A percentile compares a stretch with the other conserved stretches of the same genome.
These are phyloP conservation scores for Populus hybrid DNA, from an alignment of 441 rosid species.

Conservation along the genomic window DNA sequence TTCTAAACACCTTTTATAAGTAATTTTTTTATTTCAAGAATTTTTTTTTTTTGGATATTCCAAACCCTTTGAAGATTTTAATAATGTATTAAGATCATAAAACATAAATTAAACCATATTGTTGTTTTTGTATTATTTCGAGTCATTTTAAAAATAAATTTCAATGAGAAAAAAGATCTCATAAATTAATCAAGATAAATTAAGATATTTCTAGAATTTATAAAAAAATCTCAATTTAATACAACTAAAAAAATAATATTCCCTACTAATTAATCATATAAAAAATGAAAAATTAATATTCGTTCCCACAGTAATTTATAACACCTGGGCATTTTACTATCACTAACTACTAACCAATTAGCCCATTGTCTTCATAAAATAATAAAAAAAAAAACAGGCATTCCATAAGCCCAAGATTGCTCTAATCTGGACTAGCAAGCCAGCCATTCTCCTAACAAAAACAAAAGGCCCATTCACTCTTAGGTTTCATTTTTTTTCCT, in stretches of 20 bases:
- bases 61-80: background rate
- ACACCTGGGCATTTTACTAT: background rate
- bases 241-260: background rate
- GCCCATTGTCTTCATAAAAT: background rate
- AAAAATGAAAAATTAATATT: background rate
- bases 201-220: background rate
- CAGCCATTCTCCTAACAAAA: too few relatives aligned
- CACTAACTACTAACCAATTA: background rate
- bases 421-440: background rate
- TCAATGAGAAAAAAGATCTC: background rate
- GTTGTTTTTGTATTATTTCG: background rate
- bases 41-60: too few relatives aligned
- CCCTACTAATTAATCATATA: background rate
- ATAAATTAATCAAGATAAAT: background rate
- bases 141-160: background rate
- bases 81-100: background rate
- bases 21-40: too few relatives aligned
- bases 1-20: too few relatives aligned
- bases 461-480: too few relatives aligned
- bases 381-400: background rate
- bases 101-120: background rate
- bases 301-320: background rate
- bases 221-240: background rate
- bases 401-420: background rate
- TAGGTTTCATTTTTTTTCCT: too few relatives aligned